These are phyloP conservation scores for Ascochyta koolunga DNA, from an alignment of 2,329 filamentous ascomycete species.

Conservation along the genomic window DNA sequence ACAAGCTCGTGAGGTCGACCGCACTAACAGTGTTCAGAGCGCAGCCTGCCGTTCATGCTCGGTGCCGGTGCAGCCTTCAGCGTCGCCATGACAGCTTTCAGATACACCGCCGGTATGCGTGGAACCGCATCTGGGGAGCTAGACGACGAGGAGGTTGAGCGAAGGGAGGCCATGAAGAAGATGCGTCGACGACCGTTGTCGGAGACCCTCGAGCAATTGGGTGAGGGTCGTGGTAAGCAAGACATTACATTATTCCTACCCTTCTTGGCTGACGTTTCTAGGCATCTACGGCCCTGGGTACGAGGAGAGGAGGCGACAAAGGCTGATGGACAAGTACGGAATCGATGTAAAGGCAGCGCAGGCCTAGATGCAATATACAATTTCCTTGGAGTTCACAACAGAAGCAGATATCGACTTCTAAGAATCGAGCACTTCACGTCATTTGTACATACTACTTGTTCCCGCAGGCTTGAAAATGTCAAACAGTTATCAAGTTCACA, in stretches of 20 bases:
- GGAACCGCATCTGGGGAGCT: conserved; percentile 62
- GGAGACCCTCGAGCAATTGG: conserved; percentile 80
- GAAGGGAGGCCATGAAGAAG: conserved; percentile 75
- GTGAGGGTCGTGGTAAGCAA: conserved; percentile 80
- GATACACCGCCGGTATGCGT: conserved; percentile 69
- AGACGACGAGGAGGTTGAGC: conserved; percentile 73
- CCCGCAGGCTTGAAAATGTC: conserved; percentile 12
- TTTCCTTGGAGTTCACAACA: conserved; percentile 32
- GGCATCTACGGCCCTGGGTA: conserved; percentile 83
- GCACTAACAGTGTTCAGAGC: conserved; percentile 51
- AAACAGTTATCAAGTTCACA: not conserved
- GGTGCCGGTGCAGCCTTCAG: conserved; percentile 69
- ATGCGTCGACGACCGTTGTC: conserved; percentile 75
- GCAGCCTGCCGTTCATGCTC: conserved; percentile 72
- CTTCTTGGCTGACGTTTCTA: conserved; percentile 46
- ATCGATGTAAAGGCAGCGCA: conserved; percentile 67
- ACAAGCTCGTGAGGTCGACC: conserved; percentile 8
- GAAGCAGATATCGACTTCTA: conserved; percentile 18
- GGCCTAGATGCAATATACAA: conserved; percentile 22
- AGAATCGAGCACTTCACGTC: conserved; percentile 16
- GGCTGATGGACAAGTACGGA: conserved; percentile 85
- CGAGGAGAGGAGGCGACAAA: conserved; percentile 79
- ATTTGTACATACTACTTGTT: conserved; percentile 27
- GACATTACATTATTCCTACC: not conserved
- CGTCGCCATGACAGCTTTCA: conserved; percentile 66